Percentiles rank a stretch among this genome's conserved stretches.
phyloP scores from a whole-genome alignment of 345 rosid genomes.

The Boechera divaricarpa region DNA sequence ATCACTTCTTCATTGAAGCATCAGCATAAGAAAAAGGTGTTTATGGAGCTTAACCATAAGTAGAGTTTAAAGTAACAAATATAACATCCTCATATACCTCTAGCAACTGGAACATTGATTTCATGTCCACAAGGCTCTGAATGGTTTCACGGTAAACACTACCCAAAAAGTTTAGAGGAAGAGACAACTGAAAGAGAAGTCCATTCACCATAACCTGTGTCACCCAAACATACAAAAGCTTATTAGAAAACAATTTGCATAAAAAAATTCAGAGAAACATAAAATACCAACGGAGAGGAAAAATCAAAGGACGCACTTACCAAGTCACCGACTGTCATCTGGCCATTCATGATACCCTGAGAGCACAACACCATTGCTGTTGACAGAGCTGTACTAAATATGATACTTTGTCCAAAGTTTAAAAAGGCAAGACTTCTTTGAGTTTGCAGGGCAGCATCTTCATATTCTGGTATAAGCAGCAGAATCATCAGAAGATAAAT shows the following conservation, averaged over 20 bases:
- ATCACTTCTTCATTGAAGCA: slow-evolving; percentile 16
- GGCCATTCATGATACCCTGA: slow-evolving; percentile 81
- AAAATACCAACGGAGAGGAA: not conserved
- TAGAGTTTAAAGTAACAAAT: slow-evolving; percentile 16
- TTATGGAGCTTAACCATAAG: slow-evolving; percentile 1
- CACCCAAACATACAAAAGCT: slow-evolving; percentile 30
- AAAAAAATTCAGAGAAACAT: slow-evolving; percentile 16
- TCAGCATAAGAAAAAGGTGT: slow-evolving; percentile 8
- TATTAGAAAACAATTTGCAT: slow-evolving; percentile 14
- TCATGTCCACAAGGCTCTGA: slow-evolving; percentile 98
- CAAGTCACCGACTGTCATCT: slow-evolving; percentile 98
- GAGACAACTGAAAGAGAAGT: slow-evolving; percentile 96
- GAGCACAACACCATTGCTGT: slow-evolving; percentile 97
- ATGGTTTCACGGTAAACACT: slow-evolving; percentile 99
- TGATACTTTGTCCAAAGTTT: slow-evolving; percentile 95
- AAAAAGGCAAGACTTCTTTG: slow-evolving; percentile 93
- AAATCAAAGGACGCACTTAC: slow-evolving; percentile 49
- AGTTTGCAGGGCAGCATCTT: slow-evolving; percentile 91
- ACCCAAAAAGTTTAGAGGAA: slow-evolving; percentile 97
- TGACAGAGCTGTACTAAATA: slow-evolving; percentile 93
- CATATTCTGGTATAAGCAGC: slow-evolving; percentile 65
- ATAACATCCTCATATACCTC: slow-evolving; percentile 63
- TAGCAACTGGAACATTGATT: slow-evolving; percentile 91
- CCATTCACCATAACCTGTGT: slow-evolving; percentile 99
- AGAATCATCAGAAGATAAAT: slow-evolving; percentile 25